phyloP scores from a whole-genome alignment of 2,329 filamentous ascomycete species.

The Anthostomella pinea region DNA sequence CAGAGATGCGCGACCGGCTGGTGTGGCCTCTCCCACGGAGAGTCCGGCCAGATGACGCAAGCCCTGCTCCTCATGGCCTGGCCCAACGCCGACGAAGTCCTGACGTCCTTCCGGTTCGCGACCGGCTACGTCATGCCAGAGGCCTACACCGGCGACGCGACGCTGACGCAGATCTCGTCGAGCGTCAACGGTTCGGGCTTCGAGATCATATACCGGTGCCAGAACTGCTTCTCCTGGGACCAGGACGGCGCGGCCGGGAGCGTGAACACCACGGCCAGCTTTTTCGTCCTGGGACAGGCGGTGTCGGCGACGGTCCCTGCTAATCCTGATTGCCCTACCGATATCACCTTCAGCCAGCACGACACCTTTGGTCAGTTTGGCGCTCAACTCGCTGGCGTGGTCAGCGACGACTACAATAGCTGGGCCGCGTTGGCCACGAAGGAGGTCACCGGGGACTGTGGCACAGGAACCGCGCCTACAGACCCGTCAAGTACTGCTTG shows the following conservation, averaged over 20 bases:
- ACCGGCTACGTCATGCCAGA: slow-evolving; percentile 58
- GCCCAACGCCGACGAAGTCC: slow-evolving; percentile 50
- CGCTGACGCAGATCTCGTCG: slow-evolving; percentile 58
- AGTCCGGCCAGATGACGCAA: slow-evolving; percentile 34
- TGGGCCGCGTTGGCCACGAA: slow-evolving; percentile 46
- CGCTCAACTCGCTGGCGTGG: slow-evolving; percentile 29
- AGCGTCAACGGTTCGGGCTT: slow-evolving; percentile 57
- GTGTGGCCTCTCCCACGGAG: slow-evolving; percentile 31
- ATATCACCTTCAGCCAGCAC: slow-evolving; percentile 51
- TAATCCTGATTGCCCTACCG: slow-evolving; percentile 40
- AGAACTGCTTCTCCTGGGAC: slow-evolving; percentile 55
- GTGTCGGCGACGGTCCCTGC: slow-evolving; percentile 42
- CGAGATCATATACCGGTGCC: slow-evolving; percentile 62
- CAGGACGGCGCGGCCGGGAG: slow-evolving; percentile 44
- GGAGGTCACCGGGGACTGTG: slow-evolving; percentile 34
- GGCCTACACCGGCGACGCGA: slow-evolving; percentile 60
- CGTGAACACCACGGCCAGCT: slow-evolving; percentile 42
- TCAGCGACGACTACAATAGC: slow-evolving; percentile 37
- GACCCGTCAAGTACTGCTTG: slow-evolving; percentile 18
- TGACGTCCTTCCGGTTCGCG: slow-evolving; percentile 58
- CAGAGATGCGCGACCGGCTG: slow-evolving; percentile 31
- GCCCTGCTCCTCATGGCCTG: slow-evolving; percentile 53
- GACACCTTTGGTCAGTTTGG: slow-evolving; percentile 56
- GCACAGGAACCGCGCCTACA: slow-evolving; percentile 17
- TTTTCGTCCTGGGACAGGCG: slow-evolving; percentile 54